Evolutionary conservation across 108 stramenopile genomes (phyloP), one percentile per base, ranked within the genome.

Genomic region (Skeletonema grethae): DNA sequence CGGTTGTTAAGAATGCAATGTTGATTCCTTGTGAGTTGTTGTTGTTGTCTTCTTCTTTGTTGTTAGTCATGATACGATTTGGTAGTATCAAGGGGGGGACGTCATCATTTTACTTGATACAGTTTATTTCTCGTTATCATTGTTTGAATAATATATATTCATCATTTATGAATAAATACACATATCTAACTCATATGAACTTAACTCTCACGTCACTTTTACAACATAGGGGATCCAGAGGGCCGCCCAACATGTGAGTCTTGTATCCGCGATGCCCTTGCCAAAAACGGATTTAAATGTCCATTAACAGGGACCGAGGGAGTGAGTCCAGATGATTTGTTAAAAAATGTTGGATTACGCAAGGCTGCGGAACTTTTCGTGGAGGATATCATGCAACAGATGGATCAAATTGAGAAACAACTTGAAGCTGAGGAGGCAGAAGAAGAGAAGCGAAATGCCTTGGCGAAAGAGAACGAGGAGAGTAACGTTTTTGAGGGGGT

Each of bases 281-380:
- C 89, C 1, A 77, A 90, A 63, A 89, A 85, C 73, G 90, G 90
- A 55, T 94, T 86, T 82, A 85, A 81, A 36, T 90, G 89, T 75
- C 93, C 93, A 5, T 66, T 94, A 50, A 94, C 93, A 13, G 93
- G 93, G 12, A 75, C 63, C 36, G 93, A 94, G 55, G 90, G 90
- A 2, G 90, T 94, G 7, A 88, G 87, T 69, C 90, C 93, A 4
- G 93, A 94, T 72, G 93, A 94, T 64, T 71, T 94, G 24, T 80
- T 91, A 36, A 80, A 88, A 5, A 94, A 94, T 72, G 73, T 81
- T 9, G 89, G 88, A 39, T 72, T 94, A 76, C 74, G 90, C 22
- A 94, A 92, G 79, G 93, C 93, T 10, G 90, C 85, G 7, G 90
- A 94, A 5, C 24, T 79, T 46, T 94, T 94, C 63, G 81, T 89